Evolutionary conservation across 163 green algal species (phyloP), one percentile per base, ranked within the genome.

Genomic region (Volvox carteri): DNA sequence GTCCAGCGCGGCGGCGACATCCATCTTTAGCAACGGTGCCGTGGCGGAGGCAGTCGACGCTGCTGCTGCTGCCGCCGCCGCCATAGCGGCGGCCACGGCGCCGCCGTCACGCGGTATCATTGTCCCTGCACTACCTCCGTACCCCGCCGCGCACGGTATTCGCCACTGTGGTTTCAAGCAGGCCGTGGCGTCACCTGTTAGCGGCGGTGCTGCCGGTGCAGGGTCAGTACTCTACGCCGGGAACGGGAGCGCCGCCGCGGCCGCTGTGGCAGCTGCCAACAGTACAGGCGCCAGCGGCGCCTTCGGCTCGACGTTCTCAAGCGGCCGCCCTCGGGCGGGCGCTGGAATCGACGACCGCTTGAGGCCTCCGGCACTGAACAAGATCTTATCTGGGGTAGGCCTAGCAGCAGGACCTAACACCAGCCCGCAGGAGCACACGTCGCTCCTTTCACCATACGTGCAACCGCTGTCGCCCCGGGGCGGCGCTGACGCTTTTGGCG

Each of bases 141-240:
- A 88, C 68, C 11, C 7, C 23, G 7, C n/a, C 11, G 4, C 44
- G 9, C 4, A 42, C 11, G 46, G 62, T 46, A 87, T 87, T 21
- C 67, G 83, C 8, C 83, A 88, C 67, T 60, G 68, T 48, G 83
- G 67, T 19, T 88, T 88, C 68, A 74, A 58, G 68, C 83, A 74
- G 11, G 7, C 37, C 23, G 48, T 1, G 2, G 75, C 33, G 39
- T 30, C 21, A n/a, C n/a, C n/a, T n/a, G n/a, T n/a, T 58, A 44
- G 73, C n/a, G 28, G 44, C 44, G 73, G 28, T 23, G 28, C 54
- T 65, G 54, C 19, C 25, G 6, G 25, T 19, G 8, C 54, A 7
- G 54, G 54, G 54, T 65, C 54, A 2, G 28, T 65, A 23, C 62
- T 39, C 16, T 73, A 39, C 54, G 33, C 4, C 28, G n/a, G 75